Percentiles rank a stretch among this genome's conserved stretches.
Conservation (phyloP, 495 filamentous ascomycete species). For the Letharia lupina region DNA sequence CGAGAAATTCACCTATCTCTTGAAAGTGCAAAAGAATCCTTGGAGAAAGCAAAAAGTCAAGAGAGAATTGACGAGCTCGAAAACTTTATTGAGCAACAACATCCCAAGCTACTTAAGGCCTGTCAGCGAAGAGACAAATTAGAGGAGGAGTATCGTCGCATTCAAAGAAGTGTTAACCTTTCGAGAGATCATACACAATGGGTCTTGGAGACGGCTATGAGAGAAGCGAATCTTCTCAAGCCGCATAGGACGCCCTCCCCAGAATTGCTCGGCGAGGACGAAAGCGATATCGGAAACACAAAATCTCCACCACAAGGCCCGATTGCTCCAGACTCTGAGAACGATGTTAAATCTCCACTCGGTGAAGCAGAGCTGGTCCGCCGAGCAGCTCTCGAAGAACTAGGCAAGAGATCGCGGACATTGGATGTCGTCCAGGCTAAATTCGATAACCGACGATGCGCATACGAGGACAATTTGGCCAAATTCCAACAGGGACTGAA, state of each 20-base stretch:
- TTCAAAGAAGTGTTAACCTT: not conserved
- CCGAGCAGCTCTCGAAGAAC: not conserved
- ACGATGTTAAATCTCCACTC: no score
- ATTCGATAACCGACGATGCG: not conserved
- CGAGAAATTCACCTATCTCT: no score
- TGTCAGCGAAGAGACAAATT: no score
- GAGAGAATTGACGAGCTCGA: not conserved
- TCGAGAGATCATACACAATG: not conserved
- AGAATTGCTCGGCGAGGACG: no score
- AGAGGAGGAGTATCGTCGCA: no score
- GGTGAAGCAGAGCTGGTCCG: not conserved
- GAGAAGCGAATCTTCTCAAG: not conserved
- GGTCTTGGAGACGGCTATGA: not conserved
- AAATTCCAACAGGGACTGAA: not conserved
- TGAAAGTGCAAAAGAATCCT: no score
- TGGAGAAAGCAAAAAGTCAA: not conserved
- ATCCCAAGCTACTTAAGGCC: no score
- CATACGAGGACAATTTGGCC: not conserved
- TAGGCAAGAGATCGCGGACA: not conserved
- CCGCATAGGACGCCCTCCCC: not conserved
- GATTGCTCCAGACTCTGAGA: no score
- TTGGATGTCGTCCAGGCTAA: not conserved
- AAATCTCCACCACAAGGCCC: no score
- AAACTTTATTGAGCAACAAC: not conserved
- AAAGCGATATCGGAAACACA: not conserved